A percentile compares a stretch with the other conserved stretches of the same genome.
Conservation (phyloP, 2,329 filamentous ascomycete genomes). For the Nannizziopsis barbatae region DNA sequence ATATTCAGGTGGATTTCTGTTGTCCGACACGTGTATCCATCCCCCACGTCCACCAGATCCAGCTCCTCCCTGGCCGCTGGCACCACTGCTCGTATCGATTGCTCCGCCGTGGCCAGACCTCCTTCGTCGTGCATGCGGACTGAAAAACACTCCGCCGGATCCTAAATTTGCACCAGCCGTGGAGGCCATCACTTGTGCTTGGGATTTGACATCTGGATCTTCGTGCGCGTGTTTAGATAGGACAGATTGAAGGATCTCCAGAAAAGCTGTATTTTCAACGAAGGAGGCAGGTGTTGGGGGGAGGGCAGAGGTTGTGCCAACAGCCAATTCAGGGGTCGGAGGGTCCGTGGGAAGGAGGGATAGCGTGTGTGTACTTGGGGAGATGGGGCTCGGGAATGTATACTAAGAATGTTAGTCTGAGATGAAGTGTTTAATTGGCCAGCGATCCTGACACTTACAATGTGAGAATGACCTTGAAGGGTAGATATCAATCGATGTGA, state of each 20-base stretch:
- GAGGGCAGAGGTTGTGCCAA: conserved; percentile 44
- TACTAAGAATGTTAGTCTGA: conserved; percentile 15
- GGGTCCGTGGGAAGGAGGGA: conserved; percentile 48
- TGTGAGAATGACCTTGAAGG: conserved; percentile 13
- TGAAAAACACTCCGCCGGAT: conserved; percentile 41
- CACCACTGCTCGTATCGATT: conserved; percentile 37
- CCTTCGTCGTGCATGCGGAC: conserved; percentile 24
- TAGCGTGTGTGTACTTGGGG: conserved; percentile 37
- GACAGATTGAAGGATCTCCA: conserved; percentile 46
- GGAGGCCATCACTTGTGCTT: conserved; percentile 50
- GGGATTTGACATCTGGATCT: conserved; percentile 47
- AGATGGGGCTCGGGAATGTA: conserved; percentile 29
- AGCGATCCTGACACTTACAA: conserved; percentile 4
- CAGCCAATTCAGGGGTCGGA: conserved; percentile 42
- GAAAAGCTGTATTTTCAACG: conserved; percentile 46
- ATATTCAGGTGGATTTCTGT: conserved; percentile 50
- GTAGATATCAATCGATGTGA: conserved; percentile 4
- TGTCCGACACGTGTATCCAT: conserved; percentile 53
- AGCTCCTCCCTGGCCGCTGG: conserved; percentile 48
- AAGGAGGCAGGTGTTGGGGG: conserved; percentile 48
- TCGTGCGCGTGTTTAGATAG: conserved; percentile 43
- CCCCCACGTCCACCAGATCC: conserved; percentile 49
- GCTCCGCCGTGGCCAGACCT: conserved; percentile 21
- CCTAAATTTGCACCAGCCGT: conserved; percentile 46
- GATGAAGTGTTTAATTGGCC: background rate